Percentiles rank a stretch among this genome's conserved stretches.
Evolutionary conservation across 2,329 filamentous ascomycete species (phyloP).

Genomic region (Hypoxylon sp.): DNA sequence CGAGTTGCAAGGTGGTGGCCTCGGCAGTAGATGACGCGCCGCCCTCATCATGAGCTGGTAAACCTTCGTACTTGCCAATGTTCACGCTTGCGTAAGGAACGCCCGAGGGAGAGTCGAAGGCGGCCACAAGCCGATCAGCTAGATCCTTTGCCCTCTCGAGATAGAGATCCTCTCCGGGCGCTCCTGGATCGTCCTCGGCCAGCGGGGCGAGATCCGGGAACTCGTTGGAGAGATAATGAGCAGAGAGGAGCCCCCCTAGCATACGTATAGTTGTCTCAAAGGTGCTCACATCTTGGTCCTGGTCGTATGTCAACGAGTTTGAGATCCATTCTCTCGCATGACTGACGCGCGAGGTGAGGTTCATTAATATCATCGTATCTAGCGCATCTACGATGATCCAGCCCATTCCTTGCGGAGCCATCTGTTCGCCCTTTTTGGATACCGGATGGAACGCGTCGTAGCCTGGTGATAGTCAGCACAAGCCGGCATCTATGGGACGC

Average conservation of each 20-base stretch:
- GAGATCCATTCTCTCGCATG: slow-evolving; percentile 91
- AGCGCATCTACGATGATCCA: slow-evolving; percentile 98
- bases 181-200: slow-evolving; percentile 73
- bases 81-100: slow-evolving; percentile 93
- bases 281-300: slow-evolving; percentile 94
- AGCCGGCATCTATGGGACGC: neutral
- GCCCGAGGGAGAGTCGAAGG: slow-evolving; percentile 87
- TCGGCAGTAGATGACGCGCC: slow-evolving; percentile 95
- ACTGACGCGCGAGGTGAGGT: slow-evolving; percentile 83
- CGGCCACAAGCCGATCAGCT: slow-evolving; percentile 83
- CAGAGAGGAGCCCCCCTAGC: slow-evolving; percentile 90
- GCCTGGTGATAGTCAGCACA: slow-evolving; percentile 53
- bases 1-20: slow-evolving; percentile 88
- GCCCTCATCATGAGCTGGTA: slow-evolving; percentile 81
- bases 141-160: slow-evolving; percentile 95
- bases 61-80: slow-evolving; percentile 76
- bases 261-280: slow-evolving; percentile 99
- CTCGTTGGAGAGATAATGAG: slow-evolving; percentile 89
- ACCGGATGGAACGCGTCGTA: slow-evolving; percentile 88
- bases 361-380: slow-evolving; percentile 98
- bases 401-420: slow-evolving; percentile 88
- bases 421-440: slow-evolving; percentile 79
- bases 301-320: slow-evolving; percentile 81
- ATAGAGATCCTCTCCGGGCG: slow-evolving; percentile 86
- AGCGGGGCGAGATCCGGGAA: slow-evolving; percentile 83